Conservation (phyloP, 2,329 filamentous ascomycete species). For the Ambrosiella beaveri region DNA sequence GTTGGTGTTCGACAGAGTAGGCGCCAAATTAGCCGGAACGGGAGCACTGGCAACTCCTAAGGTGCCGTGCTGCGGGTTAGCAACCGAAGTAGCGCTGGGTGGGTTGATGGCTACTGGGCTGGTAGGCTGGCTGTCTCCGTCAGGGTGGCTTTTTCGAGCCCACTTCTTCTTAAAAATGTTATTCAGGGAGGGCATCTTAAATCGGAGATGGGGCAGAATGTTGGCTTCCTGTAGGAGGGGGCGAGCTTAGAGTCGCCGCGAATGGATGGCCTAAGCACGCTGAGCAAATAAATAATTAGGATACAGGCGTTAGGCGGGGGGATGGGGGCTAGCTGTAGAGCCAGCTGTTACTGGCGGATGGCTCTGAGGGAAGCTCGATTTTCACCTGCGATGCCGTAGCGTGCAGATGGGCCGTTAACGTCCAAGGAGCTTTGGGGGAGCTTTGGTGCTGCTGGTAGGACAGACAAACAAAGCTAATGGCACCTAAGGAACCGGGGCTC, state of each 20-base stretch:
- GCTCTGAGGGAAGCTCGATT: no score
- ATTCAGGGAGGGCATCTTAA: constrained; percentile 74
- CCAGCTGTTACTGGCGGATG: no score
- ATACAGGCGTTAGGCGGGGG: neutral
- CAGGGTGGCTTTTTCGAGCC: constrained; percentile 74
- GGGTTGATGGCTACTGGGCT: constrained; percentile 27
- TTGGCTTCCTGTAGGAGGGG: neutral
- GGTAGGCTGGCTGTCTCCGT: constrained; percentile 48
- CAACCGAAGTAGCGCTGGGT: neutral
- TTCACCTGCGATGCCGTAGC: no score
- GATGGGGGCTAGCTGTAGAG: no score
- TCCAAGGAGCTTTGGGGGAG: neutral
- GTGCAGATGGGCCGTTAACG: no score
- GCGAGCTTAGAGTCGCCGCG: neutral
- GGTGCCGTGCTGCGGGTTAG: neutral
- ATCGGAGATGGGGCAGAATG: constrained; percentile 1
- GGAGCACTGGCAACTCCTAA: neutral
- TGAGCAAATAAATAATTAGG: neutral
- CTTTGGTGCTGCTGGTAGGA: neutral
- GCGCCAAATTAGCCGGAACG: constrained; percentile 4
- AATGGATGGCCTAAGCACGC: neutral
- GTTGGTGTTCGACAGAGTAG: constrained; percentile 5
- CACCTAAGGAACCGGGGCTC: neutral
- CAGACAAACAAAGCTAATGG: constrained; percentile 1
- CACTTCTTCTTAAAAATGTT: constrained; percentile 99